These are phyloP conservation scores for Gossypium ekmanianum DNA, from an alignment of 345 rosid species.

Conservation along the genomic window DNA sequence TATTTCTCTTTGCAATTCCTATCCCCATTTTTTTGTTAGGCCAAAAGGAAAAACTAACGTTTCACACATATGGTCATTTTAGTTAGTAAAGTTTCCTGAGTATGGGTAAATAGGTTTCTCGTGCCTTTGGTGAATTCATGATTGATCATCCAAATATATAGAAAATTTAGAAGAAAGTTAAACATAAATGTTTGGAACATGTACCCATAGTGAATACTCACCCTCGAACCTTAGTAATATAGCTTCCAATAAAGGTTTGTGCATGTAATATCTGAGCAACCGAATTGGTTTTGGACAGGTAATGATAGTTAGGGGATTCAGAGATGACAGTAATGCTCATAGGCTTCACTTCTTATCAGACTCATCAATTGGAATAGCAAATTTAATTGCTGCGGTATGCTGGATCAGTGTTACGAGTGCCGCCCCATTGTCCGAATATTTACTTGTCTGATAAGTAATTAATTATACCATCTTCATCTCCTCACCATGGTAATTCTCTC, in stretches of 20 bases:
- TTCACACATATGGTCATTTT: not conserved
- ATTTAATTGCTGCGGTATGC: slow-evolving; percentile 54
- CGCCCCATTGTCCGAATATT: slow-evolving; percentile 58
- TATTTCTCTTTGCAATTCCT: not conserved
- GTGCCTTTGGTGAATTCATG: not conserved
- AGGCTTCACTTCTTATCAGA: slow-evolving; percentile 57
- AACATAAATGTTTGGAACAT: not conserved
- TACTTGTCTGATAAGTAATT: slow-evolving; percentile 35
- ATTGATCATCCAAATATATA: not conserved
- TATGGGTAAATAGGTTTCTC: not conserved
- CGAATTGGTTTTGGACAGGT: slow-evolving; percentile 44
- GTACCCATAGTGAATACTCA: not conserved
- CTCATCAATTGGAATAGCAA: slow-evolving; percentile 48
- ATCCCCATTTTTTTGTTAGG: not conserved
- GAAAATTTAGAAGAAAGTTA: not conserved
- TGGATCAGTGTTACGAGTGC: slow-evolving; percentile 56
- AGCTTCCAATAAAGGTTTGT: not conserved
- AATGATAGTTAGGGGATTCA: slow-evolving; percentile 93
- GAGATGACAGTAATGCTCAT: slow-evolving; percentile 70
- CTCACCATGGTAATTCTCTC: slow-evolving; percentile 5
- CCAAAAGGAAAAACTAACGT: not conserved
- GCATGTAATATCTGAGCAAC: not conserved
- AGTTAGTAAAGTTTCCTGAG: not conserved
- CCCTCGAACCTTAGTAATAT: not conserved
- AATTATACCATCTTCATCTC: not conserved